phyloP scores from a whole-genome alignment of 306 rosid genomes.

The Castanea crenata region DNA sequence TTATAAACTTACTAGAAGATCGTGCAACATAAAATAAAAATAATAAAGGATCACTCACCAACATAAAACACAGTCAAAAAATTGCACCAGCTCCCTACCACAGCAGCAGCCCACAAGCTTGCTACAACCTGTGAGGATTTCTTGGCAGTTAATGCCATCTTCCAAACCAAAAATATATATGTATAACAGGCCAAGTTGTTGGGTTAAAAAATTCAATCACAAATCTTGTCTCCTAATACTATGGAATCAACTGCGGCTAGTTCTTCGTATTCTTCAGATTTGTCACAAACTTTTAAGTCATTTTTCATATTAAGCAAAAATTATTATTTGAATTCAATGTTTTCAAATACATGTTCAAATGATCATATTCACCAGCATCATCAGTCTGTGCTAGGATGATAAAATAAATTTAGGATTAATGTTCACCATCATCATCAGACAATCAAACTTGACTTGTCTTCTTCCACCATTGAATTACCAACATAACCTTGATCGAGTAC shows the following conservation, averaged over 20 bases:
- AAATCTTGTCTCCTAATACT: background rate
- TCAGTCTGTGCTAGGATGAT: background rate
- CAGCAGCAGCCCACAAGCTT: slow-evolving; percentile 73
- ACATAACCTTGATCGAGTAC: background rate
- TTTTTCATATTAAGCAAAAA: background rate
- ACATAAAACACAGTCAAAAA: slow-evolving; percentile 70
- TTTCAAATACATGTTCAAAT: background rate
- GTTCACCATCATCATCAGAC: no score
- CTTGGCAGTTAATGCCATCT: slow-evolving; percentile 22
- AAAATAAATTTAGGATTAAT: background rate
- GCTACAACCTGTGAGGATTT: slow-evolving; percentile 46
- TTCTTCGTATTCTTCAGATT: background rate
- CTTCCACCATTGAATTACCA: background rate
- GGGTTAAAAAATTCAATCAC: background rate
- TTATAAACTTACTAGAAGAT: background rate
- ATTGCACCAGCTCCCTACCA: slow-evolving; percentile 88
- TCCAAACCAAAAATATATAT: slow-evolving; percentile 6
- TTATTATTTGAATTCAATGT: background rate
- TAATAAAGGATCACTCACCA: slow-evolving; percentile 53
- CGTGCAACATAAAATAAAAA: slow-evolving; percentile 1
- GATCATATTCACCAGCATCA: background rate
- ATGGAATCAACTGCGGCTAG: background rate
- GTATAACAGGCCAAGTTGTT: slow-evolving; percentile 13
- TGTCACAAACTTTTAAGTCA: background rate
- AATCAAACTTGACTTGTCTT: background rate